Base-by-base conservation (phyloP, 345 rosid genomes). In the Salix brachista region DNA sequence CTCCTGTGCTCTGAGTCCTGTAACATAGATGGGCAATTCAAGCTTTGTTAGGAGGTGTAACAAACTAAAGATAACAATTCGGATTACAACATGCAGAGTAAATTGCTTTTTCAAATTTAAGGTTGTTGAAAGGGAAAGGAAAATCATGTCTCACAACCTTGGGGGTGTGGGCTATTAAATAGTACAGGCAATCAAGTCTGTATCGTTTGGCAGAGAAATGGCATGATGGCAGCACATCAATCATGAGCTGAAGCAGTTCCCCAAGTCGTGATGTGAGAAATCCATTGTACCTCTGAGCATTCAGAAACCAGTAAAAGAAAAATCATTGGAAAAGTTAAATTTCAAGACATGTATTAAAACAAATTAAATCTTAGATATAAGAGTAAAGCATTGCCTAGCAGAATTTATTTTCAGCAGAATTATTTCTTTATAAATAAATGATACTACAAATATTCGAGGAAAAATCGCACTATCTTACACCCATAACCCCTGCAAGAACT, bases 131-230 rank as follows among this genome's bases (percentile, higher is more conserved):
- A 41, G 19, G 39, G 56, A 72, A 36, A 42, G 34, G n/a, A 44
- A 54, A 4, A 9, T 42, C n/a, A 50, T 19, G 70, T 32, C 25
- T 17, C 23, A 32, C 39, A 71, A 73, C 92, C 93, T 87, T 93
- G 70, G 89, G 87, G 19, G 83, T 86, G 86, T 87, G 85, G 67
- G 85, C 91, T 75, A 92, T 85, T 13, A 96, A 83, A 86, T 84
- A 84, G 86, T 96, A 86, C 82, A 96, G 85, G 83, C 99, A 96
- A 71, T 93, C 96, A 71, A 96, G 97, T 73, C 97, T 91, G 78
- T 93, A 91, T 46, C 90, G 91, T 87, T 88, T 96, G 56, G 98
- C 98, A 80, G 98, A 93, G 77, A 91, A 94, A 86, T 93, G 98
- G 80, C 97, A 91, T 4, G 80, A 80, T 2, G 92, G 88, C 73